A percentile compares a stretch with the other conserved stretches of the same genome.
Evolutionary conservation across 1,284 basidiomycete species (phyloP).

Genomic region (Golubevia pallescens): DNA sequence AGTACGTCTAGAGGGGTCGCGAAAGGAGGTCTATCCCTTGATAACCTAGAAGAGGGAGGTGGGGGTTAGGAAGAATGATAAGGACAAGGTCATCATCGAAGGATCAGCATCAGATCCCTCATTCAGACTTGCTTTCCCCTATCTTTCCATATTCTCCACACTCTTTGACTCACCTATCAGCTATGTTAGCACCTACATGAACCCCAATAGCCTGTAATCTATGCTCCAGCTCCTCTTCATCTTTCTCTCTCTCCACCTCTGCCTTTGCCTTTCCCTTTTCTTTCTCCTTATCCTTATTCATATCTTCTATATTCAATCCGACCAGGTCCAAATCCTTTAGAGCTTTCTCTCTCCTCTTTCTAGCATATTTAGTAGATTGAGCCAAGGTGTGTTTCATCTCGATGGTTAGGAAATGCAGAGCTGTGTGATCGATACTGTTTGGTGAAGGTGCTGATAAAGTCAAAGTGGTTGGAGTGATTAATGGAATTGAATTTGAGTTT

Average conservation of each 20-base stretch:
- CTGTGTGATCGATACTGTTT: slow-evolving; percentile 28
- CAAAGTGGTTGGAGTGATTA: slow-evolving; percentile 24
- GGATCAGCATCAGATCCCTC: neutral
- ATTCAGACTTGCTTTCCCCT: neutral
- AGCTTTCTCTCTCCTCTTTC: slow-evolving; percentile 1
- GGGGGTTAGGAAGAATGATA: no score
- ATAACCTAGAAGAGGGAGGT: slow-evolving; percentile 19
- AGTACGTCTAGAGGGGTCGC: slow-evolving; percentile 54
- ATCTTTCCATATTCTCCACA: neutral
- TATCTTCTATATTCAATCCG: slow-evolving; percentile 17
- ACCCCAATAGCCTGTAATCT: slow-evolving; percentile 48
- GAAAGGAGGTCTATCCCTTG: slow-evolving; percentile 32
- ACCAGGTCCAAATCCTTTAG: slow-evolving; percentile 17
- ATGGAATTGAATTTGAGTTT: neutral
- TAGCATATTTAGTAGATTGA: neutral
- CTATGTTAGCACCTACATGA: slow-evolving; percentile 45
- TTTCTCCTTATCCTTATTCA: slow-evolving; percentile 14
- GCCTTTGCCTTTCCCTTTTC: slow-evolving; percentile 19
- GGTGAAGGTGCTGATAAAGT: slow-evolving; percentile 24
- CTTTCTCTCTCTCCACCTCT: slow-evolving; percentile 23
- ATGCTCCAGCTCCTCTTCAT: neutral
- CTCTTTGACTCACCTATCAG: slow-evolving; percentile 21
- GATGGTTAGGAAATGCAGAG: slow-evolving; percentile 24
- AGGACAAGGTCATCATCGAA: neutral
- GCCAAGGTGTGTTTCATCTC: slow-evolving; percentile 22